A percentile compares a stretch with the other conserved stretches of the same genome.
These are phyloP conservation scores for Sporisorium iseilematis-ciliati DNA, from an alignment of 1,284 basidiomycete genomes.

Conservation along the genomic window DNA sequence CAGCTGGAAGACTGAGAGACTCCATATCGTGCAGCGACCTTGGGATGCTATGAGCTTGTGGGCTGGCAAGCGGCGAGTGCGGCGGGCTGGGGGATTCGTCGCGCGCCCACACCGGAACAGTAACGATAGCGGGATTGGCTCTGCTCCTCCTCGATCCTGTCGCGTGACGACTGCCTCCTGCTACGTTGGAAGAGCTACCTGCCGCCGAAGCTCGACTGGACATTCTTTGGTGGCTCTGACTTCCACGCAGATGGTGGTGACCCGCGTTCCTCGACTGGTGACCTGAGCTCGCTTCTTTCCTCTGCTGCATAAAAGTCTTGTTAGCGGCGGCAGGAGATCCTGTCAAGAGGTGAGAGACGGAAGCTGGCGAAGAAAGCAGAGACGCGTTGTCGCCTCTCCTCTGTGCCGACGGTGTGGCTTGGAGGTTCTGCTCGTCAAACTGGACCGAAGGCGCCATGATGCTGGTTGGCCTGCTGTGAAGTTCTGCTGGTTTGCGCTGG, in stretches of 20 bases:
- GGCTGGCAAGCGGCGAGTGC: constrained; percentile 31
- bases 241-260: constrained; percentile 15
- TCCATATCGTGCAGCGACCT: constrained; percentile 33
- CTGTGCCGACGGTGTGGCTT: constrained; percentile 36
- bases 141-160: constrained; percentile 22
- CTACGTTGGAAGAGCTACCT: constrained; percentile 25
- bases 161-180: constrained; percentile 13
- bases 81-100: constrained; percentile 53
- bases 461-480: constrained; percentile 27
- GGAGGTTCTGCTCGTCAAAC: constrained; percentile 51
- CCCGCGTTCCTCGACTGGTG: constrained; percentile 11
- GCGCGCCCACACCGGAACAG: constrained; percentile 52
- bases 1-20: constrained; percentile 23
- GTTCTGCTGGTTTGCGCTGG: constrained; percentile 25
- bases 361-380: constrained; percentile 29
- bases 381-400: constrained; percentile 32
- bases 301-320: constrained; percentile 9
- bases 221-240: constrained; percentile 21
- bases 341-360: constrained; percentile 6
- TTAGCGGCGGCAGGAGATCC: constrained; percentile 12
- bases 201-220: constrained; percentile 33
- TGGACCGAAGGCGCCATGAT: constrained; percentile 45
- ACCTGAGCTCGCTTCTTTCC: constrained; percentile 18
- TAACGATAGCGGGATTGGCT: constrained; percentile 48
- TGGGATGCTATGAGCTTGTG: constrained; percentile 27